Conservation (phyloP, 768 basidiomycete species). For the Pleurotus sapidus region DNA sequence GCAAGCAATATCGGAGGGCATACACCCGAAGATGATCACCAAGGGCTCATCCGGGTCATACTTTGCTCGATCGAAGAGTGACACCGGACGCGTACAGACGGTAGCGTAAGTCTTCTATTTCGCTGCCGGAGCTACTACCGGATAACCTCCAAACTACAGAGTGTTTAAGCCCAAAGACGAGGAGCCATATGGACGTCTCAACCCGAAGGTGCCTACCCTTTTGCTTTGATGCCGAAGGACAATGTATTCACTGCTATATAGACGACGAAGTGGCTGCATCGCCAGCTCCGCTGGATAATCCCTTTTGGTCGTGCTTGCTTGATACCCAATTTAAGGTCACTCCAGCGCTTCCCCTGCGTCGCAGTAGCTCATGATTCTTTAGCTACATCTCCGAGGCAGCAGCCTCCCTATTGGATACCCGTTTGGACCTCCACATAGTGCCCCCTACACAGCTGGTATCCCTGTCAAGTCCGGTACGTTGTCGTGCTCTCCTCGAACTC, state of each 20-base stretch:
- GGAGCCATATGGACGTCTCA: conserved; percentile 84
- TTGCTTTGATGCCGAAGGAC: neutral
- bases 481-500: neutral
- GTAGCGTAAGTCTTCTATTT: conserved; percentile 58
- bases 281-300: conserved; percentile 86
- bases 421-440: conserved; percentile 76
- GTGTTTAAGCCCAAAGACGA: conserved; percentile 94
- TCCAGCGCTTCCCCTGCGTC: conserved; percentile 6
- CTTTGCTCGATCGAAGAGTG: conserved; percentile 83
- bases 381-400: conserved; percentile 91
- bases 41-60: conserved; percentile 92
- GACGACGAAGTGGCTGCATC: conserved; percentile 90
- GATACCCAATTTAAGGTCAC: conserved; percentile 82
- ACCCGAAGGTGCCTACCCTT: conserved; percentile 65
- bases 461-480: conserved; percentile 66
- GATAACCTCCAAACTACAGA: conserved; percentile 28
- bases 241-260: conserved; percentile 19
- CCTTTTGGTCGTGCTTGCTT: conserved; percentile 88
- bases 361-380: neutral
- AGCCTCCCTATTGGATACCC: conserved; percentile 76
- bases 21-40: conserved; percentile 88
- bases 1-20: conserved; percentile 67
- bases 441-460: conserved; percentile 84
- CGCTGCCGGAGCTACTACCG: neutral
- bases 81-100: conserved; percentile 65